Evolutionary conservation across 768 basidiomycete species (phyloP), one percentile per base, ranked within the genome.

Genomic region (Tricholoma hemisulphureum): DNA sequence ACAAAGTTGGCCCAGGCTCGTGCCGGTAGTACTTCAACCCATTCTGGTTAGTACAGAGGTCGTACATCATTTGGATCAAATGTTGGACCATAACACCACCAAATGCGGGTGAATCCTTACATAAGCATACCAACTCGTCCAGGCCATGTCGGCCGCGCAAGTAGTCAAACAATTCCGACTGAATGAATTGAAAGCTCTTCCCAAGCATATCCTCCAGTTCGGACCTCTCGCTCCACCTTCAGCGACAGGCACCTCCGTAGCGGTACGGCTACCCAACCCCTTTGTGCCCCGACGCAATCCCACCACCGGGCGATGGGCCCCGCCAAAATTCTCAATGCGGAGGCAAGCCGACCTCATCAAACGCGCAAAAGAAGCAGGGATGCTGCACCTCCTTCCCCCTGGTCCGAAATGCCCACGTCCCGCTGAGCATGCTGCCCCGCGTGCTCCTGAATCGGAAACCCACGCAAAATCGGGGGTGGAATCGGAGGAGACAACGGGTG

Each of bases 281-380:
- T 93, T 93, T 70, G 65, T 92, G 39, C 81, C 90, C 4, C 78
- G 74, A 46, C 78, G 77, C 54, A 88, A 88, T 61, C 73, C 82
- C 0, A 74, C 78, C 49, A 83, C 84, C 0, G 83, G 83, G 20
- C 76, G 82, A 68, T 92, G 89, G 89, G 78, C 78, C 24, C 83
- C 85, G 0, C 79, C 91, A 10, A 82, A 81, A 59, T 87, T 88
- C 63, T 93, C 91, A 4, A 71, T 88, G 23, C 83, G 92, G 18
- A 83, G 83, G 31, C 91, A 94, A 69, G 89, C 88, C 10, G 88
- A 89, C 39, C 77, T 94, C 32, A 75, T 93, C 49, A 93, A 91
- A 74, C 79, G 79, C 51, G 92, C 92, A 3, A 82, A 82, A 58
- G 72, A 71, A 21, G 73, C 75, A 20, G 80, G 79, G 31, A 76